Evolutionary conservation across 257 asterid species (phyloP), one percentile per base, ranked within the genome.

Genomic region (Thymus mandschuricus): DNA sequence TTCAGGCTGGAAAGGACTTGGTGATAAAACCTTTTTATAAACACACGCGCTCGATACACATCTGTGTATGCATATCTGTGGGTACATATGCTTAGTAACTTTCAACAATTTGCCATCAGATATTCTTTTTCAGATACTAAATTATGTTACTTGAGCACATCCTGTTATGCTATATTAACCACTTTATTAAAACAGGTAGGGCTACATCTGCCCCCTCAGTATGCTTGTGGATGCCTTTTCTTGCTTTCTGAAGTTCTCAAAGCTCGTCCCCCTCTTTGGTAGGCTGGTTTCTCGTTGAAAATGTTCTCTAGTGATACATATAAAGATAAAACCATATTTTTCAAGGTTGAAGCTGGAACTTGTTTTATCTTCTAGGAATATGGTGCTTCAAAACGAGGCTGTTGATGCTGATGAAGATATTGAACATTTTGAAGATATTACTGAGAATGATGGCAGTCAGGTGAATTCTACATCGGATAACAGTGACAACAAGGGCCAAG

Each of bases 211-310:
- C 93, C 94, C n/a, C 97, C 99, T 76, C 99, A 94, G 68, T 85
- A 91, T 81, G 96, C 99, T 45, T 91, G 99, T 71, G 99, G 97
- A 50, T 91, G 91, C 81, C 97, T 94, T 68, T 94, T 91, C 78
- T 82, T 94, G 78, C 87, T 94, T 60, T 94, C 97, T 60, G 99
- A 94, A 86, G 96, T 86, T 70, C 97, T 94, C 73, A 94, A 89
- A 84, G 94, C 95, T 48, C 92, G 89, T 40, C 95, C 96, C 35
- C 88, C 97, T 79, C 92, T 94, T 56, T 94, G 99, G 99, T 94
- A 86, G 11, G 84, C 81, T 73, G 27, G 49, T 72, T 71, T 64
- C 43, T n/a, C 4, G 4, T 5, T 13, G 2, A 68, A 38, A 45
- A 33, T 66, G 57, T n/a, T 28, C 28, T 65, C 33, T 69, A 10